Conservation (phyloP, 257 asterid species). For the Schizonepeta tenuifolia region DNA sequence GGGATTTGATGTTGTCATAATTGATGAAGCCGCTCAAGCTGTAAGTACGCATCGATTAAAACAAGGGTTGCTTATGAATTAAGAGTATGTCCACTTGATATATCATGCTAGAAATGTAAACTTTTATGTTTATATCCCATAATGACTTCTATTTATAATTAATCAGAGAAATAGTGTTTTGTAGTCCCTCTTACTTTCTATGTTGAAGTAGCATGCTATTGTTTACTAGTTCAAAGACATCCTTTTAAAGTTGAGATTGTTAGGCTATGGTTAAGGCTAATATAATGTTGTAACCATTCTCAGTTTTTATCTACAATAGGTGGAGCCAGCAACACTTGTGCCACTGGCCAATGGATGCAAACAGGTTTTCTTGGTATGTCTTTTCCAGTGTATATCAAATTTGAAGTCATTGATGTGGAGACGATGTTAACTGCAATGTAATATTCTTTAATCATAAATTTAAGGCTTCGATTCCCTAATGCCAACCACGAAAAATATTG, state of each 20-base stretch:
- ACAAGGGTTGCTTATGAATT: constrained; percentile 4
- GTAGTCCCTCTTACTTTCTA: constrained; percentile 2
- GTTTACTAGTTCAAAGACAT: neutral
- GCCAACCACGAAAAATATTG: neutral
- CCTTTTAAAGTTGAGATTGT: constrained; percentile 2
- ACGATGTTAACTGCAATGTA: constrained; percentile 22
- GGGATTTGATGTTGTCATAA: constrained; percentile 91
- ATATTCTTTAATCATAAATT: constrained; percentile 5
- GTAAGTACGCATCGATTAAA: constrained; percentile 53
- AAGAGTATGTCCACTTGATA: neutral
- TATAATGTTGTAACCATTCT: constrained; percentile 16
- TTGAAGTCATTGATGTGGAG: constrained; percentile 26
- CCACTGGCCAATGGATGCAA: constrained; percentile 96
- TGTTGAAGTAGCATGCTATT: neutral
- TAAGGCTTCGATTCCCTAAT: neutral
- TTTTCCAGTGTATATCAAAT: constrained; percentile 16
- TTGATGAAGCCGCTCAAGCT: constrained; percentile 99
- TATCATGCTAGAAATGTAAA: constrained; percentile 14
- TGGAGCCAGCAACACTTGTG: constrained; percentile 90
- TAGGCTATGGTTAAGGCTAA: constrained; percentile 14
- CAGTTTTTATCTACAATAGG: constrained; percentile 56
- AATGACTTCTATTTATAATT: neutral
- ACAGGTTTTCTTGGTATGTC: constrained; percentile 90
- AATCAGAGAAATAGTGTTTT: constrained; percentile 21
- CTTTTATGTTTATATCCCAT: constrained; percentile 10